These are phyloP conservation scores for Collybiopsis luxurians DNA, from an alignment of 768 basidiomycete species.

Conservation along the genomic window DNA sequence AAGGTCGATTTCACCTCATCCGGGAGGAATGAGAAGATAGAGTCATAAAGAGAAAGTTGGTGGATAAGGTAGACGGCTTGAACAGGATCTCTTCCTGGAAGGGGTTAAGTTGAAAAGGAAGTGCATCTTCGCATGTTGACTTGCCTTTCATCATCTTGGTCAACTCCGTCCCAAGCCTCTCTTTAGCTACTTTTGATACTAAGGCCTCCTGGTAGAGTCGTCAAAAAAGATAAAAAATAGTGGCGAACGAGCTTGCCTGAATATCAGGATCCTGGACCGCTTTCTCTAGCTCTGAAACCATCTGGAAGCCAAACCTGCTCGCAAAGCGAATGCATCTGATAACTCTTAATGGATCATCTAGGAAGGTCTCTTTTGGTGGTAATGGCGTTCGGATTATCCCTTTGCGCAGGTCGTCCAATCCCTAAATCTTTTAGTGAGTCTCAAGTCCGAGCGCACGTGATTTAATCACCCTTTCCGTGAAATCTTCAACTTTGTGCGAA, in stretches of 20 bases:
- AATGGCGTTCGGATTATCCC: slow-evolving; percentile 88
- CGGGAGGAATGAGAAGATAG: slow-evolving; percentile 61
- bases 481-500: slow-evolving; percentile 80
- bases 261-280: slow-evolving; percentile 62
- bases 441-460: not conserved
- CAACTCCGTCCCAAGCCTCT: slow-evolving; percentile 89
- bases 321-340: slow-evolving; percentile 90
- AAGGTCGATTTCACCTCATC: slow-evolving; percentile 37
- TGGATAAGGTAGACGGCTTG: slow-evolving; percentile 74
- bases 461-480: slow-evolving; percentile 63
- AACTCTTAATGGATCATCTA: slow-evolving; percentile 93
- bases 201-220: slow-evolving; percentile 54
- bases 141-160: slow-evolving; percentile 93
- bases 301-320: slow-evolving; percentile 80
- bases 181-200: slow-evolving; percentile 79
- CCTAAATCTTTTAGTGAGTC: slow-evolving; percentile 38
- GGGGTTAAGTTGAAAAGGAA: not conserved
- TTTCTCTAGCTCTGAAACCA: slow-evolving; percentile 64
- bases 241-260: slow-evolving; percentile 42
- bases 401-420: slow-evolving; percentile 76
- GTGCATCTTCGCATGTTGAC: not conserved
- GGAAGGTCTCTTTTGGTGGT: slow-evolving; percentile 82
- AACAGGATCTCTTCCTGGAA: slow-evolving; percentile 69
- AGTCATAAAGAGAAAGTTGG: slow-evolving; percentile 63
- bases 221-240: slow-evolving; percentile 3